Evolutionary conservation across 805 yeast species (phyloP).

Genomic region (Sugiyamaella lignohabitans): DNA sequence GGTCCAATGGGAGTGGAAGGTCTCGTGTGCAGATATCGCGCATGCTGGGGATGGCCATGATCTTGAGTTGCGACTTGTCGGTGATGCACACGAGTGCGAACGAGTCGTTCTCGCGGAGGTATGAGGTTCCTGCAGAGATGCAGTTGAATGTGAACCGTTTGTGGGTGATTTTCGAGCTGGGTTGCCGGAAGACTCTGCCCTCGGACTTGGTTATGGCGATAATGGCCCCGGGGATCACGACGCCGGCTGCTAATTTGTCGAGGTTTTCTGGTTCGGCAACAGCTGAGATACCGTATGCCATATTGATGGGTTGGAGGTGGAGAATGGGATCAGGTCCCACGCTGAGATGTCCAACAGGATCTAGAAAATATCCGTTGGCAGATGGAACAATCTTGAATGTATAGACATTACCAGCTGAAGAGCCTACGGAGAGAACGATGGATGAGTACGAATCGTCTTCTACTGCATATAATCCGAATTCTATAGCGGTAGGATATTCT

Average conservation of each 20-base stretch:
- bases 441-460: constrained; percentile 66
- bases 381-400: constrained; percentile 61
- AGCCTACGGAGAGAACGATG: constrained; percentile 69
- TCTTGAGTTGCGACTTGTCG: constrained; percentile 22
- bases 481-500: constrained; percentile 48
- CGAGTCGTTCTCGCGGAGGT: constrained; percentile 40
- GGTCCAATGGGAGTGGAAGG: constrained; percentile 39
- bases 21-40: constrained; percentile 48
- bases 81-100: constrained; percentile 20
- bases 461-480: constrained; percentile 65
- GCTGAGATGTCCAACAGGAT: constrained; percentile 38
- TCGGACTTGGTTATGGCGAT: constrained; percentile 52
- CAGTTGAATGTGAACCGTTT: constrained; percentile 51
- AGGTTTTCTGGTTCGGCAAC: constrained; percentile 55
- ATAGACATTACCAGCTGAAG: constrained; percentile 63
- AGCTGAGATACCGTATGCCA: constrained; percentile 56
- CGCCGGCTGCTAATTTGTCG: constrained; percentile 54
- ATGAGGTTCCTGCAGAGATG: constrained; percentile 48
- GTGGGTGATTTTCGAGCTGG: constrained; percentile 57
- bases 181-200: constrained; percentile 54
- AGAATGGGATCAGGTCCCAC: constrained; percentile 48
- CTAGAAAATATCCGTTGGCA: constrained; percentile 55
- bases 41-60: constrained; percentile 54
- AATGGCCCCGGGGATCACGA: constrained; percentile 54
- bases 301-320: constrained; percentile 51